Percentiles rank a stretch among this genome's conserved stretches.
Evolutionary conservation across 177 flowering plant genomes (phyloP).

Genomic region (Telopea speciosissima): DNA sequence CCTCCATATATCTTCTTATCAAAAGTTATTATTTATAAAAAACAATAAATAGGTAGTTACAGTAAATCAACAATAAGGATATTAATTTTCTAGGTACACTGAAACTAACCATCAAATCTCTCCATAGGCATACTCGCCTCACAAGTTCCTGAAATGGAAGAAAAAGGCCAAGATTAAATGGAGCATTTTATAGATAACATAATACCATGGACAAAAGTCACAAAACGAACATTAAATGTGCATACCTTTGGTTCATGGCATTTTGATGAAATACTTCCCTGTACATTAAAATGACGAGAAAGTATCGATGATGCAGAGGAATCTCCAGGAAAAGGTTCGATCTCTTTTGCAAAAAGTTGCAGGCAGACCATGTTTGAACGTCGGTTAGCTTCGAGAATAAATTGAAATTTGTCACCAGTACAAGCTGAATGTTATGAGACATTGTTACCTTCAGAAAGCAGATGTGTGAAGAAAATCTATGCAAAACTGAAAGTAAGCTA

Average conservation of each 20-base stretch:
- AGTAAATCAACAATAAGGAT: background rate
- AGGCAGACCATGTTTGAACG: slow-evolving; percentile 77
- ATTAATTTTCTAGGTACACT: background rate
- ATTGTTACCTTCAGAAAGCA: slow-evolving; percentile 33
- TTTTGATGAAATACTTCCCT: slow-evolving; percentile 28
- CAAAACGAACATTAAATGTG: slow-evolving; percentile 6
- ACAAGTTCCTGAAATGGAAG: slow-evolving; percentile 61
- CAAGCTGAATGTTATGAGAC: slow-evolving; percentile 50
- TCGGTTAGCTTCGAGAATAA: slow-evolving; percentile 79
- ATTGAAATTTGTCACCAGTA: slow-evolving; percentile 52
- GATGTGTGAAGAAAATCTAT: slow-evolving; percentile 9
- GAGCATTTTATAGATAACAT: slow-evolving; percentile 8
- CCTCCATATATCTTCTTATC: no score
- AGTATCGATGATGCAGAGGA: slow-evolving; percentile 77
- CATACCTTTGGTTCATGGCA: slow-evolving; percentile 41
- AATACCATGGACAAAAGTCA: background rate
- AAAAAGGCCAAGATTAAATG: background rate
- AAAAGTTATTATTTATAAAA: no score
- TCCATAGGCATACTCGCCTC: slow-evolving; percentile 74
- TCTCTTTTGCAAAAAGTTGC: slow-evolving; percentile 84
- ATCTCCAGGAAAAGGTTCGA: slow-evolving; percentile 71
- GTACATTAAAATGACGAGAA: slow-evolving; percentile 45
- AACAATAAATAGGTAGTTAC: background rate
- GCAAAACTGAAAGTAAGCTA: background rate
- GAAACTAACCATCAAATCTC: slow-evolving; percentile 91